Base-by-base conservation (phyloP, 257 asterid species). In the Penstemon eatonii region DNA sequence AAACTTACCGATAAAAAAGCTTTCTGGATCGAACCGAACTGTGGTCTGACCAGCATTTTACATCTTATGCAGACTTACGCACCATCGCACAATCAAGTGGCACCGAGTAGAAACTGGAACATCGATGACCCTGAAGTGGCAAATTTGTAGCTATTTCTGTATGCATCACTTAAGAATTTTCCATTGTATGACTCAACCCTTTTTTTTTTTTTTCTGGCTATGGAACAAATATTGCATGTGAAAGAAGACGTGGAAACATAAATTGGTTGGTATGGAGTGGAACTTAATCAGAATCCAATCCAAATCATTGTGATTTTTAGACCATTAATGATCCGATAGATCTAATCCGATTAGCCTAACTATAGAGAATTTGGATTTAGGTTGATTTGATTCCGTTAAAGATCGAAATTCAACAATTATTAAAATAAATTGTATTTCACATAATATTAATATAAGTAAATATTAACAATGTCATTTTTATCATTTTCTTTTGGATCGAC, bases 91-190 rank as follows among this genome's bases (percentile, higher is more conserved):
- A 25, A 69, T 65, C 83, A 78, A 76, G 81, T 62, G 47, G 76
- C 84, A 72, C 72, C 86, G n/a, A 78, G 80, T 36, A 69, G 60
- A 54, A 76, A 73, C 67, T 78, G 82, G 85, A 75, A 77, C 19
- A 65, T 11, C 18, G 73, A 75, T 68, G 80, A 63, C 13, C 63
- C 75, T 42, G 75, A 11, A 63, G 41, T 57, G 39, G 70, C 58
- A 75, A 79, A 72, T 56, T 75, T 10, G 65, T 81, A 71, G 73
- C 60, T 73, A 33, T 54, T 61, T 38, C 44, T 44, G n/a, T 43
- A 46, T 19, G 67, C 49, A 57, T 44, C 49, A 37, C 53, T n/a
- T 33, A 13, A 33, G 68, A 51, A 55, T 38, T 71, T 53, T 72
- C 51, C 33, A 53, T 49, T 38, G 53, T 63, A 38, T 60, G 15